Evolutionary conservation across 169 alveolate genomes (phyloP).

Genomic region (Besnoitia besnoiti): DNA sequence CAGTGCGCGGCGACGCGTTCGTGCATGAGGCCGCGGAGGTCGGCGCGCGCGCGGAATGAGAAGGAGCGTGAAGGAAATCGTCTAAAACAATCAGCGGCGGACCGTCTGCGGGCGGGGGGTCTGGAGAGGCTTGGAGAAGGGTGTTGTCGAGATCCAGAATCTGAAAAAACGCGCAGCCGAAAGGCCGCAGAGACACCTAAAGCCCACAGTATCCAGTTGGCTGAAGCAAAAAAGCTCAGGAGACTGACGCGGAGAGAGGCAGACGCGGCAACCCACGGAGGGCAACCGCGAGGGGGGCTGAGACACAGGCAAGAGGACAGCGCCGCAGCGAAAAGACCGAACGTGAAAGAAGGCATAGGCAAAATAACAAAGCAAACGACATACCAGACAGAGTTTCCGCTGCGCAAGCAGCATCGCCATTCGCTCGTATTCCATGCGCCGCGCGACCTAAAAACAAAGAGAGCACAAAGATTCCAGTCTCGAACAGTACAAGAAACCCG

Average conservation of each 20-base stretch:
- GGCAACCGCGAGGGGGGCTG: background rate
- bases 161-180: no score
- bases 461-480: no score
- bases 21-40: background rate
- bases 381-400: background rate
- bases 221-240: background rate
- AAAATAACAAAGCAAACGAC: background rate
- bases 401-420: background rate
- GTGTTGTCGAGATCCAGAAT: slow-evolving; percentile 23
- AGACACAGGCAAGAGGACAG: background rate
- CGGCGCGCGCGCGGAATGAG: background rate
- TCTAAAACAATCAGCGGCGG: background rate
- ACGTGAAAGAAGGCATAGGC: background rate
- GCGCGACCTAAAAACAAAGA: background rate
- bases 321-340: background rate
- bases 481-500: background rate
- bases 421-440: slow-evolving; percentile 22
- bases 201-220: no score
- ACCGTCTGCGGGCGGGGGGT: slow-evolving; percentile 3
- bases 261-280: background rate
- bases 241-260: background rate
- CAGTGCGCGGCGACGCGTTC: no score
- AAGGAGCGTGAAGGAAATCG: background rate
- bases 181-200: background rate
- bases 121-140: background rate